phyloP scores from a whole-genome alignment of 75 land plant genomes.

The Pinus taeda region DNA sequence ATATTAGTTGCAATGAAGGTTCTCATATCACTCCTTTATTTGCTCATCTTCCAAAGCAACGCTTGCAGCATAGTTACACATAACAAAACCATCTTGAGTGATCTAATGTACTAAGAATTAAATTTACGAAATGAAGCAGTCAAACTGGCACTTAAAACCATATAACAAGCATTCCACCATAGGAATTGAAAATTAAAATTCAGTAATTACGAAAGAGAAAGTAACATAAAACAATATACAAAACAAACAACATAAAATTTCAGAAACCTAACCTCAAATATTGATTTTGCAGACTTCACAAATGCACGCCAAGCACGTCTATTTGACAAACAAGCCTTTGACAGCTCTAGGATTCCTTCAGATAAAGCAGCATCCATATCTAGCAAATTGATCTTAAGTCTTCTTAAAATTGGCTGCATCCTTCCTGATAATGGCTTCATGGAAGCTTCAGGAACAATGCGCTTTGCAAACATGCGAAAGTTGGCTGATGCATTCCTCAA shows the following conservation, averaged over 20 bases:
- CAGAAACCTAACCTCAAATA: slow-evolving; percentile 63
- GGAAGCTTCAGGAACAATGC: slow-evolving; percentile 42
- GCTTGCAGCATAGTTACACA: too few species aligned
- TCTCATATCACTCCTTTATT: too few species aligned
- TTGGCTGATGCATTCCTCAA: not conserved
- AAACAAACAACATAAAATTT: not conserved
- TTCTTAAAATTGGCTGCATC: slow-evolving; percentile 32
- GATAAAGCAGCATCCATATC: slow-evolving; percentile 97
- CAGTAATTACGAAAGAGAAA: not conserved
- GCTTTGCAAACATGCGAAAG: not conserved
- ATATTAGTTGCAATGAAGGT: too few species aligned
- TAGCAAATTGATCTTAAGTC: slow-evolving; percentile 74
- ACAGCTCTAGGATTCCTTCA: slow-evolving; percentile 54
- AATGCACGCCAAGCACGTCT: slow-evolving; percentile 88
- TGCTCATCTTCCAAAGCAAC: too few species aligned
- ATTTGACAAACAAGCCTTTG: slow-evolving; percentile 30
- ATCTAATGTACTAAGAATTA: too few species aligned
- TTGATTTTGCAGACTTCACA: slow-evolving; percentile 76
- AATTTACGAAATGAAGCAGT: not conserved
- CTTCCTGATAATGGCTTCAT: slow-evolving; percentile 52
- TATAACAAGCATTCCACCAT: not conserved
- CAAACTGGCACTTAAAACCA: not conserved
- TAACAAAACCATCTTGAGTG: too few species aligned
- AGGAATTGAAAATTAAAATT: not conserved
- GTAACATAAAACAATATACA: not conserved